Percentiles rank a stretch among this genome's conserved stretches.
These are phyloP conservation scores for Alternaria viburni DNA, from an alignment of 2,329 filamentous ascomycete species.

Conservation along the genomic window DNA sequence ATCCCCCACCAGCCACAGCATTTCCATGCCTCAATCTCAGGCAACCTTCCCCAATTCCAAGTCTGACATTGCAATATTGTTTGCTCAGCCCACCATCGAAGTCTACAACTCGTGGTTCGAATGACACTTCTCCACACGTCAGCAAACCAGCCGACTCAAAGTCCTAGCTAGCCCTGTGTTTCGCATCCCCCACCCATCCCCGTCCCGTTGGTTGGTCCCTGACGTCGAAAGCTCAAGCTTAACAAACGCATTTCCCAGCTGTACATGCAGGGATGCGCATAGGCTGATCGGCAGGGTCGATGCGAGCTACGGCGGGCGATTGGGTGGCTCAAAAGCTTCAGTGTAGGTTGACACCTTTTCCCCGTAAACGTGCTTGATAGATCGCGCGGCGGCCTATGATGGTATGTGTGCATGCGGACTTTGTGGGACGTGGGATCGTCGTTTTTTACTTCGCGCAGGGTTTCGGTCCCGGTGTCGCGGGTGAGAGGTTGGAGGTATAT, in stretches of 20 bases:
- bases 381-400: background rate
- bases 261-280: conserved; percentile 9
- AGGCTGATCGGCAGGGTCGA: conserved; percentile 15
- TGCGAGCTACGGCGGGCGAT: conserved; percentile 5
- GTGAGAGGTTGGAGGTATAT: background rate
- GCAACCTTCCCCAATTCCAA: background rate
- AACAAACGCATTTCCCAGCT: background rate
- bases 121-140: background rate
- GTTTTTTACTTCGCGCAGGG: background rate
- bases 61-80: background rate
- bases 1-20: background rate
- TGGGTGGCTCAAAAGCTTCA: conserved; percentile 12
- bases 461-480: background rate
- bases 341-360: background rate
- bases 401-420: background rate
- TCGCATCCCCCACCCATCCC: background rate
- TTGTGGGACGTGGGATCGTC: background rate
- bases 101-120: background rate
- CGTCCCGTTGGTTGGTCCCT: background rate
- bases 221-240: background rate
- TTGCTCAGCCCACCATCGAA: background rate
- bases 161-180: background rate
- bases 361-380: background rate
- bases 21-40: background rate
- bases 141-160: background rate